These are phyloP conservation scores for Zasmidium citrigriseum DNA, from an alignment of 2,329 filamentous ascomycete genomes.

Conservation along the genomic window DNA sequence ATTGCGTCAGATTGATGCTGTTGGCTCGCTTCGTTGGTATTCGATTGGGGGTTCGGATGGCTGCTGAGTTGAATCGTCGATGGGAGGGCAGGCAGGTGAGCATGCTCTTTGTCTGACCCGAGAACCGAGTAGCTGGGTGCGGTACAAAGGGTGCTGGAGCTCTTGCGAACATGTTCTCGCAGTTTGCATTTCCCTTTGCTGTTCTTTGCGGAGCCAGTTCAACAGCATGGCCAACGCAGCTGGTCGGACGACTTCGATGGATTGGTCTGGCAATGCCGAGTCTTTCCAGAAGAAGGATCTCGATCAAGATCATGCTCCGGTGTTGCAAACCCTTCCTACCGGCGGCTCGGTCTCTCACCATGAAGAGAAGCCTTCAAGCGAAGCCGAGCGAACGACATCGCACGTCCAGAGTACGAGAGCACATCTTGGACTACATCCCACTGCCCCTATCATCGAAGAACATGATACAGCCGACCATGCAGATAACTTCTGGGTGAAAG, in stretches of 20 bases:
- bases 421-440: slow-evolving; percentile 40
- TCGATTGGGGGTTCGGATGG: no score
- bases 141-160: no score
- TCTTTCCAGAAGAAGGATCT: background rate
- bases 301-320: background rate
- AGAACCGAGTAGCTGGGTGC: no score
- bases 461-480: slow-evolving; percentile 40
- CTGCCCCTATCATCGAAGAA: slow-evolving; percentile 44
- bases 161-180: no score
- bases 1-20: background rate
- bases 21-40: no score
- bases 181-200: no score
- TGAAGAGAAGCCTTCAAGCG: background rate
- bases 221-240: background rate
- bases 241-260: background rate
- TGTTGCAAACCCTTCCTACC: background rate
- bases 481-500: slow-evolving; percentile 40
- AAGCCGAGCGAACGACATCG: background rate
- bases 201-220: no score
- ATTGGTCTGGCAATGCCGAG: background rate
- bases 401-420: slow-evolving; percentile 9
- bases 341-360: background rate
- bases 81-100: no score
- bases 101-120: no score
- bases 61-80: no score